Percentiles rank a stretch among this genome's conserved stretches.
These are phyloP conservation scores for Moesziomyces sp. DNA, from an alignment of 1,284 basidiomycete species.

Conservation along the genomic window DNA sequence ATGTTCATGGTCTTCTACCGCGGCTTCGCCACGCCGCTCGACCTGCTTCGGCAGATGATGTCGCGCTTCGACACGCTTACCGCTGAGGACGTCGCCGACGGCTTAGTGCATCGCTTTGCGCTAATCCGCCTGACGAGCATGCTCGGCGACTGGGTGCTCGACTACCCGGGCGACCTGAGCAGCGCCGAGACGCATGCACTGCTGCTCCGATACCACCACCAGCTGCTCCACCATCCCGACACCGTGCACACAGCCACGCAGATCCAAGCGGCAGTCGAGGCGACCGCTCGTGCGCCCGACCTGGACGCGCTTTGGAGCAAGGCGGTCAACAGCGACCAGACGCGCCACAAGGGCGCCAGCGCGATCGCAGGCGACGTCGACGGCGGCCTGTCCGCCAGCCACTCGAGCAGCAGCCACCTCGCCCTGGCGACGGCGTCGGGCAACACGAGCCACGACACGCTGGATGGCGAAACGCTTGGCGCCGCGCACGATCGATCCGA, in stretches of 20 bases:
- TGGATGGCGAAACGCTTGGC: slow-evolving; percentile 6
- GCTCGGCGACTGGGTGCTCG: slow-evolving; percentile 61
- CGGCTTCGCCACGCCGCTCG: slow-evolving; percentile 58
- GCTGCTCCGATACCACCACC: slow-evolving; percentile 44
- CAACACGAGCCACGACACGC: slow-evolving; percentile 32
- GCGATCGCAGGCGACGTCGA: slow-evolving; percentile 2
- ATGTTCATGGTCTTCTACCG: slow-evolving; percentile 64
- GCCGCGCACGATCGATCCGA: slow-evolving; percentile 7
- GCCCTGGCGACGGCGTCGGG: slow-evolving; percentile 15
- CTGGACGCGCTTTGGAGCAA: slow-evolving; percentile 60
- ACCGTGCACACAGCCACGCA: slow-evolving; percentile 50
- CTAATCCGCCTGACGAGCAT: slow-evolving; percentile 56
- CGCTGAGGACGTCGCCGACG: slow-evolving; percentile 43
- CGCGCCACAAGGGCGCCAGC: slow-evolving; percentile 16
- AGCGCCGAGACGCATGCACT: slow-evolving; percentile 50
- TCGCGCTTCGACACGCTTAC: slow-evolving; percentile 55
- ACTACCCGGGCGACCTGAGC: slow-evolving; percentile 63
- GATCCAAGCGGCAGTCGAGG: slow-evolving; percentile 45
- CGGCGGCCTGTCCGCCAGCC: slow-evolving; percentile 11
- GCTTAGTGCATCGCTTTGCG: slow-evolving; percentile 55
- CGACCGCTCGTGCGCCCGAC: slow-evolving; percentile 41
- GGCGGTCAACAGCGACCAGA: slow-evolving; percentile 48
- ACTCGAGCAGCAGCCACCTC: slow-evolving; percentile 16
- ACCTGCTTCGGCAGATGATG: slow-evolving; percentile 54
- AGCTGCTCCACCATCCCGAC: slow-evolving; percentile 45